A percentile compares a stretch with the other conserved stretches of the same genome.
phyloP scores from a whole-genome alignment of 2,329 filamentous ascomycete genomes.

The Ophiostoma ips region DNA sequence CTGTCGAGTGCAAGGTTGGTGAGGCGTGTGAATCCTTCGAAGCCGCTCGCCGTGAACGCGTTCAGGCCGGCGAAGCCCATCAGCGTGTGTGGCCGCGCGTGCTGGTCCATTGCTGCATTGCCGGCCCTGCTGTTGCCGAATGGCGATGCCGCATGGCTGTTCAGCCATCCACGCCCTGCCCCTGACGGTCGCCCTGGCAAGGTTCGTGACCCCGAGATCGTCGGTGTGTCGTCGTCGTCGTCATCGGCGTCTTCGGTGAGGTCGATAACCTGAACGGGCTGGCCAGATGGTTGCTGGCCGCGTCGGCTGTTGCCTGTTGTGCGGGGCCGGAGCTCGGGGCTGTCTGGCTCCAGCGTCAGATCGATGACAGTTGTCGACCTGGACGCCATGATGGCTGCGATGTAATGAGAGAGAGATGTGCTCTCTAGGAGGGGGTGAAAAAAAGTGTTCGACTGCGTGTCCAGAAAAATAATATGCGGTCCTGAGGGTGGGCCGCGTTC shows the following conservation, averaged over 20 bases:
- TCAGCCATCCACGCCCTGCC: neutral
- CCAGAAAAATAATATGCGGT: too few species aligned
- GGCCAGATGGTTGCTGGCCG: neutral
- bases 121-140: neutral
- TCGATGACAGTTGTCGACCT: slow-evolving; percentile 27
- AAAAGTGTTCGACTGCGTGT: too few species aligned
- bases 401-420: too few species aligned
- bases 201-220: neutral
- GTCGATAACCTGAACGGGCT: neutral
- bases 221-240: neutral
- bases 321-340: slow-evolving; percentile 19
- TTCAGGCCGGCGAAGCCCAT: neutral
- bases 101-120: neutral
- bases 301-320: neutral
- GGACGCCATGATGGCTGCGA: neutral
- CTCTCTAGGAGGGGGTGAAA: too few species aligned
- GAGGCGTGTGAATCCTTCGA: neutral
- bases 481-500: too few species aligned
- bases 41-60: neutral
- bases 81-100: neutral
- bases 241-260: slow-evolving; percentile 4
- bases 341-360: slow-evolving; percentile 36
- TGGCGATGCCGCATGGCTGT: neutral
- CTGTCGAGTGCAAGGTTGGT: neutral
- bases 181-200: neutral